Percentiles rank a stretch among this genome's conserved stretches.
phyloP scores from a whole-genome alignment of 768 basidiomycete genomes.

The Kwoniella botswanensis region DNA sequence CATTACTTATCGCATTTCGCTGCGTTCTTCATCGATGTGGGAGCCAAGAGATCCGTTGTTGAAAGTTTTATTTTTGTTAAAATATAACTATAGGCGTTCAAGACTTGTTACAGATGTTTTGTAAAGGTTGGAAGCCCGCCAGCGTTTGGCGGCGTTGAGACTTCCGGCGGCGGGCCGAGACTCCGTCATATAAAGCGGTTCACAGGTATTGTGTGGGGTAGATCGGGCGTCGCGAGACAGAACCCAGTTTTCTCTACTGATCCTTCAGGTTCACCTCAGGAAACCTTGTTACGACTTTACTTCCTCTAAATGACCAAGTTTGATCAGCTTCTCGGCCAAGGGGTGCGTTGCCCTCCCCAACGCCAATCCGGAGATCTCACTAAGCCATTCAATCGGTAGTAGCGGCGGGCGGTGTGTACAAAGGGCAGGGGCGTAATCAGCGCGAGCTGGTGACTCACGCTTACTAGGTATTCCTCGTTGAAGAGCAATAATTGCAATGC shows the following conservation, averaged over 20 bases:
- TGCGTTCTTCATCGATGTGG: constrained; percentile 80
- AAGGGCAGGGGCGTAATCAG: constrained; percentile 90
- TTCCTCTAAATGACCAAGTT: constrained; percentile 85
- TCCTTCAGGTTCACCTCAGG: constrained; percentile 84
- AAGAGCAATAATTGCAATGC: constrained; percentile 91
- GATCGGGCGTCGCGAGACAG: constrained; percentile 53
- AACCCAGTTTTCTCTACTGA: constrained; percentile 63
- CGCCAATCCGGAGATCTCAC: constrained; percentile 82
- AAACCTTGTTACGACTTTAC: constrained; percentile 83
- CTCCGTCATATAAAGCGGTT: constrained; percentile 45
- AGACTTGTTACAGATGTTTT: constrained; percentile 38
- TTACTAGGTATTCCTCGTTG: constrained; percentile 90
- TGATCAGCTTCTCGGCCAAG: constrained; percentile 69
- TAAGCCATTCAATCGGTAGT: constrained; percentile 91
- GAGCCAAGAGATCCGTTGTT: constrained; percentile 77
- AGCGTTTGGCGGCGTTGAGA: constrained; percentile 7
- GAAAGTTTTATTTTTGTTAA: constrained; percentile 61
- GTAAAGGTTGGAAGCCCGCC: constrained; percentile 21
- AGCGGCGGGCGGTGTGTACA: constrained; percentile 88
- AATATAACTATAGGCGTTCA: constrained; percentile 48
- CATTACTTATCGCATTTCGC: constrained; percentile 81
- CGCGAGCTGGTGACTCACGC: constrained; percentile 84
- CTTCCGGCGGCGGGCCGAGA: background rate
- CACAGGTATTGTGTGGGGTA: constrained; percentile 63
- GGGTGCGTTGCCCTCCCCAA: constrained; percentile 65